These are phyloP conservation scores for Darksidea phi DNA, from an alignment of 495 filamentous ascomycete species.

Conservation along the genomic window DNA sequence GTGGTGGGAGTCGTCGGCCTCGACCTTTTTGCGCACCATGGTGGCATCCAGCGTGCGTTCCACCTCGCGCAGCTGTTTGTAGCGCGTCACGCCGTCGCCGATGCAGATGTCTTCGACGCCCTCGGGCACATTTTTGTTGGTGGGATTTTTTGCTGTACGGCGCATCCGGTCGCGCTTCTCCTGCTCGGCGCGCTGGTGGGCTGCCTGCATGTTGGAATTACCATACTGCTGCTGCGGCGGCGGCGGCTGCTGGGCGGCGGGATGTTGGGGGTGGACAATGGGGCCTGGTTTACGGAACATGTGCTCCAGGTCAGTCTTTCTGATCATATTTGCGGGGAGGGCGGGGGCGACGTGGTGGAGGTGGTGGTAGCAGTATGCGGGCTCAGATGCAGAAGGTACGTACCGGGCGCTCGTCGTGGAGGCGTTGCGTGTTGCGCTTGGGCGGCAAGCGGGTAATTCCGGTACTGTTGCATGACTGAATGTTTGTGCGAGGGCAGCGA, in stretches of 20 bases:
- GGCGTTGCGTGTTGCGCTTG: conserved; percentile 37
- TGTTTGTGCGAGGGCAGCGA: conserved; percentile 16
- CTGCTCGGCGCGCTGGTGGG: conserved; percentile 55
- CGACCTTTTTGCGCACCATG: conserved; percentile 91
- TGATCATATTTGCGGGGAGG: conserved; percentile 38
- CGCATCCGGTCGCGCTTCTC: conserved; percentile 65
- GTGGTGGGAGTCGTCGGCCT: conserved; percentile 81
- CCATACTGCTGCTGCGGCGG: too few relatives aligned
- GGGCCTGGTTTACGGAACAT: conserved; percentile 45
- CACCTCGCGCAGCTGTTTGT: conserved; percentile 76
- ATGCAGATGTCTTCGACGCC: conserved; percentile 76
- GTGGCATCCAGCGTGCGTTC: conserved; percentile 88
- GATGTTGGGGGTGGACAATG: conserved; percentile 29
- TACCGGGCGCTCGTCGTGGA: conserved; percentile 38
- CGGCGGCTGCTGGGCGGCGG: conserved; percentile 7
- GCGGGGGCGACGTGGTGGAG: background rate
- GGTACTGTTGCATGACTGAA: conserved; percentile 42
- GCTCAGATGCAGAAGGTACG: conserved; percentile 16
- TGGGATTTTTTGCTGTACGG: conserved; percentile 79
- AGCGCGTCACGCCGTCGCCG: conserved; percentile 78
- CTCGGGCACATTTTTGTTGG: conserved; percentile 90
- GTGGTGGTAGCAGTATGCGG: conserved; percentile 6
- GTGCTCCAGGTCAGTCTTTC: conserved; percentile 42
- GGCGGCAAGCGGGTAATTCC: conserved; percentile 41
- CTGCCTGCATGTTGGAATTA: conserved; percentile 48